Evolutionary conservation across 768 basidiomycete species (phyloP).

Genomic region (Krasilnikovozyma curviuscula): DNA sequence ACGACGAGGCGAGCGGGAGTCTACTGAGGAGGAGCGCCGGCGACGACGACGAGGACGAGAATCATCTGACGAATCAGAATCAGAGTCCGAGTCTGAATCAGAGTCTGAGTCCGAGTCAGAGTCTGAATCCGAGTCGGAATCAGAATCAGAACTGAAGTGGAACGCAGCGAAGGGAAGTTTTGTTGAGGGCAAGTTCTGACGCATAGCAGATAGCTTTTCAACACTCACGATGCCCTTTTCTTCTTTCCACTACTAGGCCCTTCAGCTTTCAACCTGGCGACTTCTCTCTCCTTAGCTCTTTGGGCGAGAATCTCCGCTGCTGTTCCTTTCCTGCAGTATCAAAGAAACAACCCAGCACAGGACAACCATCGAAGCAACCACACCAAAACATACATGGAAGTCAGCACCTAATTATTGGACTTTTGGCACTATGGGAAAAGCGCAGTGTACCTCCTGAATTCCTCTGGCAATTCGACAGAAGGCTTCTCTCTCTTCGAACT

Average conservation of each 20-base stretch:
- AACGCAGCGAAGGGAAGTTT: conserved; percentile 28
- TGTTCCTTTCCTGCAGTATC: conserved; percentile 40
- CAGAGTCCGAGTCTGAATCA: conserved; percentile 33
- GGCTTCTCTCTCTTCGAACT: conserved; percentile 58
- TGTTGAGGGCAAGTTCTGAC: conserved; percentile 11
- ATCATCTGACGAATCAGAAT: conserved; percentile 32
- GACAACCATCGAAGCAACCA: no score
- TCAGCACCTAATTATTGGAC: not conserved
- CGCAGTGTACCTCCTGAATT: conserved; percentile 52
- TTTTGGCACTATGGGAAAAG: not conserved
- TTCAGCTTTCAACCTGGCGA: conserved; percentile 22
- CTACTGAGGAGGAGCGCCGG: no score
- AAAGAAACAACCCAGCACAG: not conserved
- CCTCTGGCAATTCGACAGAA: conserved; percentile 68
- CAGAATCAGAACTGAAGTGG: conserved; percentile 23
- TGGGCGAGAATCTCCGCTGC: conserved; percentile 66
- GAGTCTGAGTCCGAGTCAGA: conserved; percentile 18
- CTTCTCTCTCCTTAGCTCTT: conserved; percentile 56
- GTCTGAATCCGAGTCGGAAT: conserved; percentile 30
- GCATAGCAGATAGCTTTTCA: not conserved
- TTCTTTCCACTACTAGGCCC: not conserved
- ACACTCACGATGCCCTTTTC: not conserved
- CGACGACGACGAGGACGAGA: no score
- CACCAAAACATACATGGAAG: no score
- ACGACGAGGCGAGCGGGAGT: no score